Evolutionary conservation across 225 moss, liverwort and hornwort genomes (phyloP).

Genomic region (Climacium dendroides): DNA sequence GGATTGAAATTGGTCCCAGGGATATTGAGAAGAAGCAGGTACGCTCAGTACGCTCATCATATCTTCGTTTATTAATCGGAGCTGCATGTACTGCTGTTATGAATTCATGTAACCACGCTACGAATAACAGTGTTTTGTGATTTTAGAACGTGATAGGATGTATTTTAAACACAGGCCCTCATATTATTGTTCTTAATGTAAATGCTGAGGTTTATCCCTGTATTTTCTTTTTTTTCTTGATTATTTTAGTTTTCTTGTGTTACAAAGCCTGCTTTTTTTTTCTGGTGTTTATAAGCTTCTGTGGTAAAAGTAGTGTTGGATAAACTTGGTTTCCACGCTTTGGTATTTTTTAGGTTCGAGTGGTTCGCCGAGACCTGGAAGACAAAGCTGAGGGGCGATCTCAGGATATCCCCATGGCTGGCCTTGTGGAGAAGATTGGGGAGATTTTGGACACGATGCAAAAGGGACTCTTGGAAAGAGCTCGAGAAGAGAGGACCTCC

Average conservation of each 20-base stretch:
- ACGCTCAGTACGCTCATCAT: neutral
- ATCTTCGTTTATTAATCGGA: neutral
- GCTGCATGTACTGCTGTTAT: neutral
- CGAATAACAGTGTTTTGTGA: neutral
- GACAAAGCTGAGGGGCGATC: constrained; percentile 30
- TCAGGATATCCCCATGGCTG: constrained; percentile 21
- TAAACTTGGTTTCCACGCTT: neutral
- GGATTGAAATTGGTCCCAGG: constrained; percentile 76
- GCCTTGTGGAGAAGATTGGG: constrained; percentile 17
- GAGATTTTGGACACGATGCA: constrained; percentile 51
- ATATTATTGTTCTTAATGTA: too few species aligned
- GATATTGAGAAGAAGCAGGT: constrained; percentile 80
- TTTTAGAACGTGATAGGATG: neutral
- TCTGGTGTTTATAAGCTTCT: neutral
- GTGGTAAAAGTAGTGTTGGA: neutral
- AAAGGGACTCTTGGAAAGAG: too few species aligned
- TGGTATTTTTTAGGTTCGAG: constrained; percentile 14
- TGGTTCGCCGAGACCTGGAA: constrained; percentile 45
- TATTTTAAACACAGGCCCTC: neutral
- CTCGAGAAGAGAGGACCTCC: too few species aligned
- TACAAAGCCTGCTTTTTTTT: neutral
- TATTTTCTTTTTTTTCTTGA: too few species aligned
- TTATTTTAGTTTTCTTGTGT: neutral
- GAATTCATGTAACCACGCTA: neutral
- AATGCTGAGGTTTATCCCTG: neutral